A percentile compares a stretch with the other conserved stretches of the same genome.
phyloP scores from a whole-genome alignment of 2,329 filamentous ascomycete species.

The Incumbomyces lentus region DNA sequence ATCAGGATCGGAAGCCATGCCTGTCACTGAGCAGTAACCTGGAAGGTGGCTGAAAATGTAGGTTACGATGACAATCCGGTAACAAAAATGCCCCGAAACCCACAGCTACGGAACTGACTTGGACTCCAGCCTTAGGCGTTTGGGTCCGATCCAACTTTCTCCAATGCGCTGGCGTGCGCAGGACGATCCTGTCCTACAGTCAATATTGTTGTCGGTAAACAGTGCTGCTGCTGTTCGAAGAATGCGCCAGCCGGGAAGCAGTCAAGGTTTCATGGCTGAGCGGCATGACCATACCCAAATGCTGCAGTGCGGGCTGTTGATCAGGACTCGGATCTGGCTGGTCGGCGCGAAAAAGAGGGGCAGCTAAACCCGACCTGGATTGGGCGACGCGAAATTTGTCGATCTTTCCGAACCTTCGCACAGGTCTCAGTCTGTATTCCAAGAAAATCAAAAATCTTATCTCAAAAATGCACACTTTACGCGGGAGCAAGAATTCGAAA shows the following conservation, averaged over 20 bases:
- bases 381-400: neutral
- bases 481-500: too few species aligned
- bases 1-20: constrained; percentile 7
- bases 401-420: neutral
- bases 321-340: neutral
- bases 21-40: neutral
- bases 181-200: too few species aligned
- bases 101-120: neutral
- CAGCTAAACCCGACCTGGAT: neutral
- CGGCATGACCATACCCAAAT: neutral
- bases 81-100: neutral
- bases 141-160: too few species aligned
- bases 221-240: too few species aligned
- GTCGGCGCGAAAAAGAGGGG: neutral
- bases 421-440: neutral
- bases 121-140: too few species aligned
- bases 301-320: neutral
- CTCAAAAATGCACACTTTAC: neutral
- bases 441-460: neutral
- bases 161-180: too few species aligned
- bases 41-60: neutral
- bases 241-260: too few species aligned
- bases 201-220: too few species aligned
- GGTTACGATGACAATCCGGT: neutral
- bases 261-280: too few species aligned